Evolutionary conservation across 192 early-diverging fungal species (phyloP).

Genomic region (Umbelopsis sp.): DNA sequence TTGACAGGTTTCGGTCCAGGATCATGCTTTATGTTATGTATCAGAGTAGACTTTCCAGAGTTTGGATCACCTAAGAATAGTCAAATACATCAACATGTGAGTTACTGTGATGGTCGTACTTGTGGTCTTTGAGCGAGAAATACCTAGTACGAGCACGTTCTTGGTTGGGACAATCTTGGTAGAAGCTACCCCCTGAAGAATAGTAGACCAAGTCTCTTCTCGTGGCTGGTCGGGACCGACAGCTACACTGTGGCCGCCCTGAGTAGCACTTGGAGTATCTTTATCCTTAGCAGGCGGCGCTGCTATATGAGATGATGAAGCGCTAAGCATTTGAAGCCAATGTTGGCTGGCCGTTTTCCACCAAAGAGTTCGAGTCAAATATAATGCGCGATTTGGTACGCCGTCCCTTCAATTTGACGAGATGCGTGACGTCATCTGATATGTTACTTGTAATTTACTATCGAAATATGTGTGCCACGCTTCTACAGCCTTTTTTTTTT

Average conservation of each 20-base stretch:
- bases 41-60: conserved; percentile 83
- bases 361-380: conserved; percentile 18
- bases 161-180: conserved; percentile 76
- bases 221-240: conserved; percentile 10
- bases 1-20: conserved; percentile 39
- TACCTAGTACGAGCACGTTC: conserved; percentile 83
- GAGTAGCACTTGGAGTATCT: neutral
- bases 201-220: conserved; percentile 78
- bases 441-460: neutral
- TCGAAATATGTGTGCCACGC: neutral
- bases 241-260: neutral
- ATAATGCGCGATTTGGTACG: neutral
- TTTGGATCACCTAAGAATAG: conserved; percentile 64
- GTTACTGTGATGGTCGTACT: neutral
- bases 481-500: too few relatives aligned
- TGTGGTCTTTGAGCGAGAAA: neutral
- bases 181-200: conserved; percentile 75
- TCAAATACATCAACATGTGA: neutral
- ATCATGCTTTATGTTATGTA: conserved; percentile 63
- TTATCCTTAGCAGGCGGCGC: neutral
- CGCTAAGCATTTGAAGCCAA: conserved; percentile 22
- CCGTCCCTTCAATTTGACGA: neutral
- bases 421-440: neutral
- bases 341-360: conserved; percentile 10
- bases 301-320: conserved; percentile 18